phyloP scores from a whole-genome alignment of 2,329 filamentous ascomycete species.

The Thelonectria olida region DNA sequence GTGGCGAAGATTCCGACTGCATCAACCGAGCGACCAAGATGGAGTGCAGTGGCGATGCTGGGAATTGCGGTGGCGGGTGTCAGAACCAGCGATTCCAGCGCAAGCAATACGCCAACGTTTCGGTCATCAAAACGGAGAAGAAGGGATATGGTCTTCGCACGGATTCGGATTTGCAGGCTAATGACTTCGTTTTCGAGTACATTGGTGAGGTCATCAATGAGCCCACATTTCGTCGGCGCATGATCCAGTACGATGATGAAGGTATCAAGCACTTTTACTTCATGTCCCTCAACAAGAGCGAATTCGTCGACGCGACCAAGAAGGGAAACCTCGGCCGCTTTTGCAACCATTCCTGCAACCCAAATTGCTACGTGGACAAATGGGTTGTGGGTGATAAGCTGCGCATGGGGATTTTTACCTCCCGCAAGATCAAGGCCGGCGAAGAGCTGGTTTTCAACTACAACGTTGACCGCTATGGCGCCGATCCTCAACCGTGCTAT shows the following conservation, averaged over 20 bases:
- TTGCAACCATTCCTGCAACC: slow-evolving; percentile 99
- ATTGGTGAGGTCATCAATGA: slow-evolving; percentile 99
- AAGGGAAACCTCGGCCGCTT: slow-evolving; percentile 96
- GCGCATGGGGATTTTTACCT: slow-evolving; percentile 98
- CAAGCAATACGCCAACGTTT: slow-evolving; percentile 88
- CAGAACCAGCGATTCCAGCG: slow-evolving; percentile 96
- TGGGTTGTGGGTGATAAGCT: slow-evolving; percentile 98
- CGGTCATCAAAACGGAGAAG: slow-evolving; percentile 97
- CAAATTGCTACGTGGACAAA: slow-evolving; percentile 99
- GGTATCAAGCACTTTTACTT: slow-evolving; percentile 99
- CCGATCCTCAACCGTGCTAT: slow-evolving; percentile 96
- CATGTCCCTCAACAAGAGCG: slow-evolving; percentile 96
- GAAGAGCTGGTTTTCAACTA: slow-evolving; percentile 99
- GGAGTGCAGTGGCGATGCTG: slow-evolving; percentile 83
- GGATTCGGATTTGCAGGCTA: slow-evolving; percentile 77
- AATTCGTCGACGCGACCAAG: slow-evolving; percentile 97
- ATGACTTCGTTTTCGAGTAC: slow-evolving; percentile 98
- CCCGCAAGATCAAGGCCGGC: slow-evolving; percentile 83
- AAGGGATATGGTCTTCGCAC: slow-evolving; percentile 94
- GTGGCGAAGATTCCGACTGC: slow-evolving; percentile 95
- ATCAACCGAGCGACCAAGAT: slow-evolving; percentile 99
- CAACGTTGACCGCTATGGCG: slow-evolving; percentile 97
- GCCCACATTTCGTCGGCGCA: slow-evolving; percentile 85
- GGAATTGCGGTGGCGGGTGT: slow-evolving; percentile 86
- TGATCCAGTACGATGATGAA: slow-evolving; percentile 92